Percentiles rank a stretch among this genome's conserved stretches.
Evolutionary conservation across 1,284 basidiomycete genomes (phyloP).

Genomic region (Cryptococcus amylolentus): DNA sequence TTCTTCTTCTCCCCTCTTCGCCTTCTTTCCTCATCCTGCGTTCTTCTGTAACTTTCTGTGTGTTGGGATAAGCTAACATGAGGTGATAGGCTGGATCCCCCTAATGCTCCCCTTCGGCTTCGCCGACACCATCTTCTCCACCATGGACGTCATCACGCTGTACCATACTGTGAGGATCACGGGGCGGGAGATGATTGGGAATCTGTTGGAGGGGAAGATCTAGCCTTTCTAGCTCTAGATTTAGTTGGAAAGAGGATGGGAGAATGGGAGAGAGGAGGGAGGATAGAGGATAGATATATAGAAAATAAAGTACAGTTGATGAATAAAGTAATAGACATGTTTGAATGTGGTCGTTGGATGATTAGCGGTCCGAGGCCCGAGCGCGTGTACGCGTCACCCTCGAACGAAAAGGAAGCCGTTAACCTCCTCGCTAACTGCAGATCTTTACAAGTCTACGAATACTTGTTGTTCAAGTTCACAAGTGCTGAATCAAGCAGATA

Average conservation of each 20-base stretch:
- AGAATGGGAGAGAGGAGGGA: background rate
- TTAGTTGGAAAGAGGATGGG: background rate
- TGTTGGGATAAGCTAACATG: background rate
- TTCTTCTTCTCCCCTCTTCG: background rate
- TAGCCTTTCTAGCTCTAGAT: constrained; percentile 44
- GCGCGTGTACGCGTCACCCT: no score
- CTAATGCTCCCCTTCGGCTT: constrained; percentile 90
- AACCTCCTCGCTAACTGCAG: no score
- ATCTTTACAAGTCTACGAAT: no score
- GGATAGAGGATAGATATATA: background rate
- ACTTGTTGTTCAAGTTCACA: no score
- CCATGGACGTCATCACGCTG: constrained; percentile 79
- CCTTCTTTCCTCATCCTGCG: background rate
- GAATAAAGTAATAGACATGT: no score
- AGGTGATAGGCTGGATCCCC: constrained; percentile 73
- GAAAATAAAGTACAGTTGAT: background rate
- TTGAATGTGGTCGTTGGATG: no score
- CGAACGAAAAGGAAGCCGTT: no score
- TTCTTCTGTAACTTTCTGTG: background rate
- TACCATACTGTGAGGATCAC: constrained; percentile 77
- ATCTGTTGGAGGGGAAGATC: constrained; percentile 82
- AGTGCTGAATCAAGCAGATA: no score
- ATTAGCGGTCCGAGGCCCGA: no score
- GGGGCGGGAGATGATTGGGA: constrained; percentile 73
- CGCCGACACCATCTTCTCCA: constrained; percentile 79